These are phyloP conservation scores for Dipodascus albidus DNA, from an alignment of 805 yeast genomes.

Conservation along the genomic window DNA sequence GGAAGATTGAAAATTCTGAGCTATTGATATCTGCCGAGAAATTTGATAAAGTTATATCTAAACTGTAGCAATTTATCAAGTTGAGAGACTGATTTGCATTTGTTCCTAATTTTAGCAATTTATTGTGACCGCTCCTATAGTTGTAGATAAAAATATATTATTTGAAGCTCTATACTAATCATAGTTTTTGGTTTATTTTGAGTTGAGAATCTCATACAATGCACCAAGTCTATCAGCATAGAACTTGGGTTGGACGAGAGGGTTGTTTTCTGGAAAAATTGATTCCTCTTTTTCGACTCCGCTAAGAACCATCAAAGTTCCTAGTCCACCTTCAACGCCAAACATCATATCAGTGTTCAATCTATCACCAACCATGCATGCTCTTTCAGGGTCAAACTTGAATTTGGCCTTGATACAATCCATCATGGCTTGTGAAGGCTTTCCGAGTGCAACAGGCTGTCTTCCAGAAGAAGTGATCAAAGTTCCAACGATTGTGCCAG, in stretches of 20 bases:
- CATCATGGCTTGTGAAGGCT: conserved; percentile 85
- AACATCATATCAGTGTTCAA: conserved; percentile 91
- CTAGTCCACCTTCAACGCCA: conserved; percentile 79
- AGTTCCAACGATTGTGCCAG: conserved; percentile 80
- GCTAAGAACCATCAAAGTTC: conserved; percentile 76
- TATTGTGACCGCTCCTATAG: too few species aligned
- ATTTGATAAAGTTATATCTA: too few species aligned
- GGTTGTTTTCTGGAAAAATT: conserved; percentile 26
- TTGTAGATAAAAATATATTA: too few species aligned
- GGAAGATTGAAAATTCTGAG: too few species aligned
- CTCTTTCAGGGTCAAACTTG: conserved; percentile 38
- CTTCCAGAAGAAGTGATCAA: conserved; percentile 69
- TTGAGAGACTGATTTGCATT: too few species aligned
- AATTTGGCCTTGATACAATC: conserved; percentile 67
- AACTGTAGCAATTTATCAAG: too few species aligned
- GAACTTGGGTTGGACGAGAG: conserved; percentile 45
- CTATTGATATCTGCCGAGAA: too few species aligned
- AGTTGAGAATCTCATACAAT: conserved; percentile 39
- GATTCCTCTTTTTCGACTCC: conserved; percentile 79
- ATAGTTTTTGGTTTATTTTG: too few species aligned
- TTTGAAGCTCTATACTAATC: background rate
- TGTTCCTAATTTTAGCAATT: too few species aligned
- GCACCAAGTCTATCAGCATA: conserved; percentile 70
- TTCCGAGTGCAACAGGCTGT: conserved; percentile 83
- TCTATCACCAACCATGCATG: conserved; percentile 93